These are phyloP conservation scores for Fomitopsis betulina DNA, from an alignment of 1,284 basidiomycete species.

Conservation along the genomic window DNA sequence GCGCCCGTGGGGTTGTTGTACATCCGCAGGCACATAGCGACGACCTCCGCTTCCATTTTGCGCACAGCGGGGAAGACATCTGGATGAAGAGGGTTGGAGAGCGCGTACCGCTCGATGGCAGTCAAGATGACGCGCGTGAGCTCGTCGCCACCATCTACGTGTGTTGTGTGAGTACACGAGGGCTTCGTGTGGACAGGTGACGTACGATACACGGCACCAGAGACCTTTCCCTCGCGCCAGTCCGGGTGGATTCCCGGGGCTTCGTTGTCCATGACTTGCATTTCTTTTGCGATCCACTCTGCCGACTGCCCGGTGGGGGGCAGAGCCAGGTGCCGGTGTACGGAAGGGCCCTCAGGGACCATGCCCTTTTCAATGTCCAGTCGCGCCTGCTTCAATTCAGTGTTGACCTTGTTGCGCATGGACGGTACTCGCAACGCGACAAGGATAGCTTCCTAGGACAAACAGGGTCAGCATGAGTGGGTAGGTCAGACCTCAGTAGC, in stretches of 20 bases:
- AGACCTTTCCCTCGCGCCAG: conserved; percentile 78
- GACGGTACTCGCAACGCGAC: conserved; percentile 68
- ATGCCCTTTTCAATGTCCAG: conserved; percentile 67
- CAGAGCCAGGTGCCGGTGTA: conserved; percentile 61
- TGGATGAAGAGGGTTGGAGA: conserved; percentile 92
- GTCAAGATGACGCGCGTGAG: conserved; percentile 68
- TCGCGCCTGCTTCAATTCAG: conserved; percentile 67
- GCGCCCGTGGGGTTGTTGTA: conserved; percentile 85
- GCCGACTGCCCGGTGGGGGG: conserved; percentile 63
- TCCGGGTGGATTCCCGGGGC: conserved; percentile 36
- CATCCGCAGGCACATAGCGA: conserved; percentile 88
- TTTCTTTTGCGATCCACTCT: conserved; percentile 80
- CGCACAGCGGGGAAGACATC: conserved; percentile 93
- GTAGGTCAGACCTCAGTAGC: too few relatives aligned
- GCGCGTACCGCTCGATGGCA: conserved; percentile 67
- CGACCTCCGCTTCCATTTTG: conserved; percentile 98
- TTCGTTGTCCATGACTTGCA: conserved; percentile 73
- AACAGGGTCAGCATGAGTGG: background rate
- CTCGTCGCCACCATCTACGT: conserved; percentile 78
- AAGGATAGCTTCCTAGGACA: conserved; percentile 50
- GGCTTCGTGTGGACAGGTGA: background rate
- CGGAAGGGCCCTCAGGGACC: conserved; percentile 53
- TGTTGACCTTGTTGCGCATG: conserved; percentile 60
- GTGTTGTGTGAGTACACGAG: background rate
- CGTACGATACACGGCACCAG: conserved; percentile 86